These are phyloP conservation scores for Plasmopara halstedii DNA, from an alignment of 352 stramenopile genomes.

Conservation along the genomic window DNA sequence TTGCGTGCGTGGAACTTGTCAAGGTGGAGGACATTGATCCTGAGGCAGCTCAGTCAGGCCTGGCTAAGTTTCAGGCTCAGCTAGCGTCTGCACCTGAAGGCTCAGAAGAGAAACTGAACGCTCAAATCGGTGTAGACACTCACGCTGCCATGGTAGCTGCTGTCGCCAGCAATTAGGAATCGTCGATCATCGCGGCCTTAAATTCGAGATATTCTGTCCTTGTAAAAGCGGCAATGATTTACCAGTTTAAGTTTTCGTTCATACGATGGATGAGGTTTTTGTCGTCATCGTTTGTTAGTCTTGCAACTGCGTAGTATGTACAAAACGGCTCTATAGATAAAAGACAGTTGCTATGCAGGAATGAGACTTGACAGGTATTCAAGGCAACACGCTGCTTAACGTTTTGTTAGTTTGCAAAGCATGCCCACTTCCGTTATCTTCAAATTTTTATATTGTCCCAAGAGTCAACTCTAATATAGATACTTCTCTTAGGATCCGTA, in stretches of 20 bases:
- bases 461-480: background rate
- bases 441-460: background rate
- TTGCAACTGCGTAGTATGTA: background rate
- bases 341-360: no score
- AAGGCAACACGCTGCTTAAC: no score
- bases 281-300: background rate
- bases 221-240: conserved; percentile 26
- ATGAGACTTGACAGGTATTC: no score
- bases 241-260: conserved; percentile 19
- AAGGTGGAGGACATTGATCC: conserved; percentile 96
- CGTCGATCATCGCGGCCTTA: background rate
- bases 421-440: no score
- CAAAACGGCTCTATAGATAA: no score
- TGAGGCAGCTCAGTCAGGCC: conserved; percentile 78
- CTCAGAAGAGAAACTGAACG: conserved; percentile 87
- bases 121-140: conserved; percentile 94
- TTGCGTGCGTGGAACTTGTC: conserved; percentile 94
- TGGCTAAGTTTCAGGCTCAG: conserved; percentile 88
- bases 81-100: conserved; percentile 76
- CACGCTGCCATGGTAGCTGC: conserved; percentile 90
- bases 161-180: conserved; percentile 59
- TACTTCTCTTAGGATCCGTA: conserved; percentile 14
- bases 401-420: no score
- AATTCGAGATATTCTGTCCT: background rate
- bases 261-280: no score